Conservation (phyloP, 768 basidiomycete genomes). For the Pleurotus citrinopileatus region DNA sequence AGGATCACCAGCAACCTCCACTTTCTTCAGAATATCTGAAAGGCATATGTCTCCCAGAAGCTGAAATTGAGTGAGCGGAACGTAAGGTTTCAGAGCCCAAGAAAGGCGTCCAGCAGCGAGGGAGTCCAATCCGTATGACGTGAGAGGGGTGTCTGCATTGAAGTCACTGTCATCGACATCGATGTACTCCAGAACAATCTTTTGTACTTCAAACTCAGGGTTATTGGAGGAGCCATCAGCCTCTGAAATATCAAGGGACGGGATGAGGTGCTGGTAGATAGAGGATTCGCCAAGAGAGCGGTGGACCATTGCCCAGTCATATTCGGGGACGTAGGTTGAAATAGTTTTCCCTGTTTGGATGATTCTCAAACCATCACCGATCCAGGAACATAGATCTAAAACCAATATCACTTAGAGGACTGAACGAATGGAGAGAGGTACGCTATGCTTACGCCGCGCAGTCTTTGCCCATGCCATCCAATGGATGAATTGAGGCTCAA, state of each 20-base stretch:
- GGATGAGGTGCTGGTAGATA: slow-evolving; percentile 15
- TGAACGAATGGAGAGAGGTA: too few species aligned
- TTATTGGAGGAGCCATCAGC: not conserved
- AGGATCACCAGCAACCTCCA: not conserved
- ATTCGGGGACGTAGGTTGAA: slow-evolving; percentile 28
- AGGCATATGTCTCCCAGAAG: slow-evolving; percentile 31
- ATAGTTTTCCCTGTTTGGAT: slow-evolving; percentile 3
- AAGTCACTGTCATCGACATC: slow-evolving; percentile 23
- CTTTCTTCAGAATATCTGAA: slow-evolving; percentile 21
- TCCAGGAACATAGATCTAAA: not conserved
- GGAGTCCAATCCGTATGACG: slow-evolving; percentile 40
- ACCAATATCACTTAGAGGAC: not conserved
- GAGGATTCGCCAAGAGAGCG: slow-evolving; percentile 20
- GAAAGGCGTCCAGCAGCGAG: slow-evolving; percentile 36
- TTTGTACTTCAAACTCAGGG: slow-evolving; percentile 14
- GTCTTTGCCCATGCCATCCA: slow-evolving; percentile 9
- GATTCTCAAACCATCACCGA: not conserved
- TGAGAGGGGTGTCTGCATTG: slow-evolving; percentile 24
- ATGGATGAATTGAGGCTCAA: slow-evolving; percentile 15
- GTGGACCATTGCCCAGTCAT: slow-evolving; percentile 26
- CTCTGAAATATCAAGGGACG: slow-evolving; percentile 1
- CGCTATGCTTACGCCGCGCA: not conserved
- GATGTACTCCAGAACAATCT: slow-evolving; percentile 25
- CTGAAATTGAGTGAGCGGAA: slow-evolving; percentile 32
- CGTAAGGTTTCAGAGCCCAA: slow-evolving; percentile 25